Evolutionary conservation across 2,329 filamentous ascomycete species (phyloP), one percentile per base, ranked within the genome.

Genomic region (Microcera coccophila): DNA sequence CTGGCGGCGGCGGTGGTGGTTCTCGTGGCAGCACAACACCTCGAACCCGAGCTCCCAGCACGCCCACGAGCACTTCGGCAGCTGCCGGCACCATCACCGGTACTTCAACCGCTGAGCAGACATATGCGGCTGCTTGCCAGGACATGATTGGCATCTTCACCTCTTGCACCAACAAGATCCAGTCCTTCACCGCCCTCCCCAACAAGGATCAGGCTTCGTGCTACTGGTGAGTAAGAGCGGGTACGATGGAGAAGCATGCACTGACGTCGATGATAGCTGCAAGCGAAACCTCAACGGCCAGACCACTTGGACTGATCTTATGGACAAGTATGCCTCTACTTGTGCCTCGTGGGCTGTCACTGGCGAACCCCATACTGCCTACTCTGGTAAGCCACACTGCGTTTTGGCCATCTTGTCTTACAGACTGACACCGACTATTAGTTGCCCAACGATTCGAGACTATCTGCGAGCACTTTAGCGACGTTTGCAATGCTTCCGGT

Each of bases 281-380:
- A 48, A 46, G 29, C 5, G 8, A 8, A 53, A 52, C 12, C 36
- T 40, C 5, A 48, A 42, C 12, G 39, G 48, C 11, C 37, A 35
- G 2, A 42, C 54, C 5, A 52, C 43, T 19, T 64, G 60, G 59
- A 64, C 59, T n/a, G 57, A 63, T 31, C 52, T 53, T 21, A 34
- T 64, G 8, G 62, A 61, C 29, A 35, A 55, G 21, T 56, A 58
- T 43, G 62, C 62, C 26, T 49, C 46, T n/a, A 59, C 57, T 8
- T 64, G 62, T 33, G 51, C 50, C 29, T 41, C 54, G 28, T 64
- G 61, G 62, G 62, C 61, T 38, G 41, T 15, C 4, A 57, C 54
- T 24, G 57, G 51, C 44, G 57, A 61, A 18, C 47, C 55, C 15
- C 20, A 52, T n/a, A 59, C 54, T 22, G 46, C 50, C 28, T 62